Evolutionary conservation across 2,329 filamentous ascomycete species (phyloP), one percentile per base, ranked within the genome.

Genomic region (Xylariaceae sp.): DNA sequence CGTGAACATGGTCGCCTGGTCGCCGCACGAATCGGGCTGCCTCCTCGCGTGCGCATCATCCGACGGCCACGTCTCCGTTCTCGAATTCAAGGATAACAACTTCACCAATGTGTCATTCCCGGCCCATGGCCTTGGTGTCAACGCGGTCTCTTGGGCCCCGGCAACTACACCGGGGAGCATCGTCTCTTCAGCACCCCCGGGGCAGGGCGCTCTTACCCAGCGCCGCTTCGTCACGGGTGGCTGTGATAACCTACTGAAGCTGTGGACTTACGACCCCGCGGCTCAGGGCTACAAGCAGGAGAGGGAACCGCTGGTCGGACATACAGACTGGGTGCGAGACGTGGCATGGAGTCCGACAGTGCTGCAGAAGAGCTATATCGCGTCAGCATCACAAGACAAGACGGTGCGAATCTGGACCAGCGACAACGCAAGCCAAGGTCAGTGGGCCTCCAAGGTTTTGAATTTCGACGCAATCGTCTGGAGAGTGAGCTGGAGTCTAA

Each of bases 401-500:
- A 97, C 92, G 7, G 93, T 98, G 60, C 87, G 92, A 65, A 97
- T 99, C 77, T 99, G 95, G 95, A 98, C 93, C 9, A 88, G 84
- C 23, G 89, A 91, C 67, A 77, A 83, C 21, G 79, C 82, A 56
- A 84, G 81, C 70, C 78, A 85, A 16, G 84, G 83, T 20, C 86
- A 91, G 68, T 99, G 95, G 95, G 86, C 88, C 56, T 88, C 85
- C 75, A 95, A 96, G 74, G 86, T 89, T 41, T 82, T 99, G 62
- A 86, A 88, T 68, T 96, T 99, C 67, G 93, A 97, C 59, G 87
- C 89, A 3, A 88, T 93, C 45, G 84, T 96, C 56, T 99, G 95
- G 95, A 87, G 95, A 53, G 95, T 97, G 44, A 97, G 91, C 81
- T 99, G 95, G 95, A 96, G 92, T 67, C 80, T 98, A 71, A 96